Percentiles rank a stretch among this genome's conserved stretches.
These are phyloP conservation scores for Gentiana straminea DNA, from an alignment of 257 asterid genomes.

Conservation along the genomic window DNA sequence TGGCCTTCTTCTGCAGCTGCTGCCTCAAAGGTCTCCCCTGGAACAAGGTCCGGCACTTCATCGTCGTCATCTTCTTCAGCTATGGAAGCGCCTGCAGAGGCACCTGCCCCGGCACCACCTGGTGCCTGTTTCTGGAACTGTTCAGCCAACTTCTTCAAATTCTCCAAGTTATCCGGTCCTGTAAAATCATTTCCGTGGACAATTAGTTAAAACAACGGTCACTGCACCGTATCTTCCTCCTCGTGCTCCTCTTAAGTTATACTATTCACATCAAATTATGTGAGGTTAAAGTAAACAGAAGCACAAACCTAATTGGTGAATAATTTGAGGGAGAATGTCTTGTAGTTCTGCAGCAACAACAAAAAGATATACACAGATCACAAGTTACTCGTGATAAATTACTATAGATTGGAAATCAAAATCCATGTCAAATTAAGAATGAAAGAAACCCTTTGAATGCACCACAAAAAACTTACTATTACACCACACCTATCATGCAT, in stretches of 20 bases:
- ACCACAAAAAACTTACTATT: no score
- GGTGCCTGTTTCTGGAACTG: constrained; percentile 72
- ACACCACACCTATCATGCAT: not conserved
- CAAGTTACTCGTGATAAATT: no score
- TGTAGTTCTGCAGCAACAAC: constrained; percentile 37
- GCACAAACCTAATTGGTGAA: constrained; percentile 33
- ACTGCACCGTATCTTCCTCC: no score
- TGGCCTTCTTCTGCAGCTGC: constrained; percentile 60
- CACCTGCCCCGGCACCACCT: constrained; percentile 15
- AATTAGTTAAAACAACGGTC: no score
- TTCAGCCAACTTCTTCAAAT: constrained; percentile 67
- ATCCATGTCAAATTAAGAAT: no score
- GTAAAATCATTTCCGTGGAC: not conserved
- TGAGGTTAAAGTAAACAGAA: not conserved
- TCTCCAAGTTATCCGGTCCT: constrained; percentile 84
- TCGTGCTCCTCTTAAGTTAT: not conserved
- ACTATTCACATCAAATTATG: not conserved
- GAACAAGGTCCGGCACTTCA: constrained; percentile 69
- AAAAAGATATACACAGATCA: not conserved
- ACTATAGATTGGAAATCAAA: no score
- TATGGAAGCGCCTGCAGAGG: constrained; percentile 9
- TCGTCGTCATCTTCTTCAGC: constrained; percentile 44
- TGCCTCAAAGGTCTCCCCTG: constrained; percentile 65
- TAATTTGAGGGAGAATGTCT: constrained; percentile 41
- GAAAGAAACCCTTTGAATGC: no score